These are phyloP conservation scores for Saccharomyces hybrid DNA, from an alignment of 1,139 yeast genomes.

Conservation along the genomic window DNA sequence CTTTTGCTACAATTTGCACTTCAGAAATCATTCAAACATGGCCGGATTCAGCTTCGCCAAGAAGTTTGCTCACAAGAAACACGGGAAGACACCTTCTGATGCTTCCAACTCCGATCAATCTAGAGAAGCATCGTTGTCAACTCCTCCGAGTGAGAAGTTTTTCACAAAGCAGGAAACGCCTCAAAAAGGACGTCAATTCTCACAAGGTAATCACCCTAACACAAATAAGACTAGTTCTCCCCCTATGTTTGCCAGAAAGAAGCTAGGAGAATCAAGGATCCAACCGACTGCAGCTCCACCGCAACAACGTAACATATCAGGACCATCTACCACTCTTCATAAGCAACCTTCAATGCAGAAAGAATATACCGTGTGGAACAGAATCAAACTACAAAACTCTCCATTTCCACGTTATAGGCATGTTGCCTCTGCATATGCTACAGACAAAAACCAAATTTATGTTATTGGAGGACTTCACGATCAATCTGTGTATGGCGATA, in stretches of 20 bases:
- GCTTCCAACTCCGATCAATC: background rate
- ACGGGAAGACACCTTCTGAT: background rate
- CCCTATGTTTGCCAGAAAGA: background rate
- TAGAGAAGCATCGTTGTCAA: slow-evolving; percentile 2
- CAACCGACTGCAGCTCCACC: slow-evolving; percentile 25
- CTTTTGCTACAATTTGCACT: background rate
- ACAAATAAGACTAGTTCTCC: background rate
- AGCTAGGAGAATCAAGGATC: slow-evolving; percentile 10
- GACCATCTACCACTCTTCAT: slow-evolving; percentile 20
- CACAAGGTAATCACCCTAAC: background rate
- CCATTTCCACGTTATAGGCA: slow-evolving; percentile 96
- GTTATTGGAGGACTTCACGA: slow-evolving; percentile 95
- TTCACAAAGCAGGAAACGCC: background rate
- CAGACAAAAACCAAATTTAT: slow-evolving; percentile 76
- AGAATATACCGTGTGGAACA: slow-evolving; percentile 58
- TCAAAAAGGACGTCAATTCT: background rate
- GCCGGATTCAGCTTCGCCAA: slow-evolving; percentile 1
- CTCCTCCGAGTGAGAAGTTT: background rate
- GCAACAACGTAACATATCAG: slow-evolving; percentile 27
- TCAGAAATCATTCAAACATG: background rate
- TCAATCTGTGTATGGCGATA: slow-evolving; percentile 87
- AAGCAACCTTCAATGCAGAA: slow-evolving; percentile 9
- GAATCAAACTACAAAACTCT: slow-evolving; percentile 59
- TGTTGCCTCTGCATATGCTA: slow-evolving; percentile 66
- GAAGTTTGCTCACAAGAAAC: background rate